Evolutionary conservation across 495 filamentous ascomycete species (phyloP), one percentile per base, ranked within the genome.

Genomic region (Penicillium diatomitis): DNA sequence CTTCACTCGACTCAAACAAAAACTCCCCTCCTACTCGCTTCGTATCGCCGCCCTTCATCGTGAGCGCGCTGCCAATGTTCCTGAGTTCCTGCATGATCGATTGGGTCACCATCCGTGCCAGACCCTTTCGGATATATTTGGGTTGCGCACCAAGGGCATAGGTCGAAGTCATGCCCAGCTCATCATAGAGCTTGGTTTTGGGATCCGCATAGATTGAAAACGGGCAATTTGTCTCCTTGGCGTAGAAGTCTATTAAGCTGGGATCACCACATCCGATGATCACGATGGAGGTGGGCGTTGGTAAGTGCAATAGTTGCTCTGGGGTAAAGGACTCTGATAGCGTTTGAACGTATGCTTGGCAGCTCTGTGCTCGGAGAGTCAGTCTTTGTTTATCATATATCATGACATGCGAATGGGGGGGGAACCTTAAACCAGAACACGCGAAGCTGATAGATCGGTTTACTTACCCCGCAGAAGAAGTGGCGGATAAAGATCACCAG

Each of bases 161-260:
- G 7, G 82, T 84, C 34, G 70, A 70, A 0, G 72, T 63, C 88
- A 95, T 88, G 32, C 81, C 85, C 4, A 96, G 77, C 42, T 74
- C 72, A 10, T 75, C 64, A 71, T 91, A 92, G 3, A 95, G 69
- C 44, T 75, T 72, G 20, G 77, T 71, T 0, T 78, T 80, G 0
- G 87, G 86, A 60, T 95, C 88, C 41, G 85, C 76, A 72, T 86
- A 94, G 48, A 95, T 82, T n/a, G 85, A 84, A 65, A 84, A 95
- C 0, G 78, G 76, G 52, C 85, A 92, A 38, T 47, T 53, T 0
- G 87, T 86, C 47, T 76, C 72, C 8, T 64, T 54, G 9, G 69
- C 70, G 64, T 94, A 94, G 62, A 74, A 75, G 39, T 75, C 66
- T 54, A 95, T 95, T 5, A 94, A 66, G 11, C 76, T 71, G 9